These are phyloP conservation scores for Jaapia argillacea DNA, from an alignment of 768 basidiomycete genomes.

Conservation along the genomic window DNA sequence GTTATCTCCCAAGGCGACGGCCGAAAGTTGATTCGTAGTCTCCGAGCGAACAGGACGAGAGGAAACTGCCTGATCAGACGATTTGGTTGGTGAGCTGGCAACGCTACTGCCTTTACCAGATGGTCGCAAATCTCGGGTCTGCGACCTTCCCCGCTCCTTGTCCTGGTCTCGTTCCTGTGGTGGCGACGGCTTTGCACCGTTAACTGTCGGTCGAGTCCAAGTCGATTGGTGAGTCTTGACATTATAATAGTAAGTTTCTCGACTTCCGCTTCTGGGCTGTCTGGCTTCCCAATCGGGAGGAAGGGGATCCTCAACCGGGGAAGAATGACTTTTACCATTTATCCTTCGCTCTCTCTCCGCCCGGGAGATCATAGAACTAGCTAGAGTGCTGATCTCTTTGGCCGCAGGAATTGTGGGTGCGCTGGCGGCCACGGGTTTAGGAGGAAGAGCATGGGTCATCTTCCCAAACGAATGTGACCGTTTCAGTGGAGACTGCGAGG, in stretches of 20 bases:
- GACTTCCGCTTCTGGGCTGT: conserved; percentile 33
- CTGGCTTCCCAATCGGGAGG: conserved; percentile 57
- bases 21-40: neutral
- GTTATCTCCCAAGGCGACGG: neutral
- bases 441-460: conserved; percentile 57
- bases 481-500: conserved; percentile 14
- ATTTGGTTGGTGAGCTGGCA: no score
- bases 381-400: conserved; percentile 48
- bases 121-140: no score
- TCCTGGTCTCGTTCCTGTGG: neutral
- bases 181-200: neutral
- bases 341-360: conserved; percentile 31
- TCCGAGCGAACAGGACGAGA: neutral
- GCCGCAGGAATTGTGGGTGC: conserved; percentile 45
- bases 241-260: conserved; percentile 50
- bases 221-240: conserved; percentile 42
- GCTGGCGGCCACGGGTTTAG: conserved; percentile 47
- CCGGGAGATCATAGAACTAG: conserved; percentile 48
- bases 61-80: neutral
- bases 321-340: conserved; percentile 17
- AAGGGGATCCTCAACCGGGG: conserved; percentile 23
- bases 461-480: conserved; percentile 25
- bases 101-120: no score
- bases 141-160: neutral
- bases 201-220: conserved; percentile 37